Conservation (phyloP, 208 protist species). For the Ichthyophonus hoferi region DNA sequence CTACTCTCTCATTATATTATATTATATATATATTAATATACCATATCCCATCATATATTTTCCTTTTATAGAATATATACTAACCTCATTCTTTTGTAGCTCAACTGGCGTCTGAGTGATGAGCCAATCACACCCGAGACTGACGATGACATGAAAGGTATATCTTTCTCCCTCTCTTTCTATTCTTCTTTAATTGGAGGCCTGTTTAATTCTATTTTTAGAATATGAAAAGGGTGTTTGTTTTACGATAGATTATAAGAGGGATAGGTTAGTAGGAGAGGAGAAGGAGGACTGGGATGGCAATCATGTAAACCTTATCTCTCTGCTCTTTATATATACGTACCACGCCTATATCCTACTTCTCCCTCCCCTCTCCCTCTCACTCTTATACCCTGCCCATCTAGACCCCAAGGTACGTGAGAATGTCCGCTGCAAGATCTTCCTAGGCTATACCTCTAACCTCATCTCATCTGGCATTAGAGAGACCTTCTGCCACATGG, state of each 20-base stretch:
- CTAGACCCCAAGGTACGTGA: constrained; percentile 35
- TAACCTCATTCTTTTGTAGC: constrained; percentile 28
- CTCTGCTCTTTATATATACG: background rate
- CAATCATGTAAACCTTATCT: background rate
- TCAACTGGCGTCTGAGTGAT: constrained; percentile 57
- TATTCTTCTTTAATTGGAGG: background rate
- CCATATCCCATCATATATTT: too few relatives aligned
- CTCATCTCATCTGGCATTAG: constrained; percentile 96
- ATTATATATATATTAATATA: too few relatives aligned
- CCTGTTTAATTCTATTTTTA: too few relatives aligned
- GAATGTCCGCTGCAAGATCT: constrained; percentile 73
- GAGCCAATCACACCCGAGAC: constrained; percentile 57
- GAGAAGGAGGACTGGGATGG: background rate
- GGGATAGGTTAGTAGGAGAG: background rate
- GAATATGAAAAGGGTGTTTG: too few relatives aligned
- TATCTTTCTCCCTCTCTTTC: too few relatives aligned
- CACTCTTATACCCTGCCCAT: background rate
- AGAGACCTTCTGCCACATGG: constrained; percentile 93
- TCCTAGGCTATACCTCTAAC: constrained; percentile 99
- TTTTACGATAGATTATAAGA: too few relatives aligned
- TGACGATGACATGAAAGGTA: constrained; percentile 45
- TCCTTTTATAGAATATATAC: too few relatives aligned
- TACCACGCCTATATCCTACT: background rate
- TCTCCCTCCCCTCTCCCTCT: background rate
- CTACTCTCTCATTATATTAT: too few relatives aligned